Conservation (phyloP, 495 filamentous ascomycete species). For the Amphirosellinia nigrospora region DNA sequence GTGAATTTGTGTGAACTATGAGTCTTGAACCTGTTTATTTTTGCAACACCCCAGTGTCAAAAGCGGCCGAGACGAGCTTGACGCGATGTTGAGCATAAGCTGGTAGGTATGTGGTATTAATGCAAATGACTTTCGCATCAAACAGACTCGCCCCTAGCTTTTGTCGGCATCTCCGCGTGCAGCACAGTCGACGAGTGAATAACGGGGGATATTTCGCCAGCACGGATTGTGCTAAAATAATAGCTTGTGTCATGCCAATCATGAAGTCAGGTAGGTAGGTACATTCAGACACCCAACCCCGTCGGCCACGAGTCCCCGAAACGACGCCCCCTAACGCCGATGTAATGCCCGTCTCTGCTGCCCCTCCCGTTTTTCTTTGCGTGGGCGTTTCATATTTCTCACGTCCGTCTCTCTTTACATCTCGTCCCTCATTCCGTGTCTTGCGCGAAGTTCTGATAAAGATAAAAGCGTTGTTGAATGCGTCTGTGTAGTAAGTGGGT, state of each 20-base stretch:
- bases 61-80: background rate
- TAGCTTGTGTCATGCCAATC: conserved; percentile 1
- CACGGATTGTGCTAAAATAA: background rate
- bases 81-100: no score
- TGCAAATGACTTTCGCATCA: background rate
- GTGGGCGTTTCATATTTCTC: background rate
- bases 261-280: background rate
- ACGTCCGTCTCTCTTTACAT: background rate
- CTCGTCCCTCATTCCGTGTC: background rate
- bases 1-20: background rate
- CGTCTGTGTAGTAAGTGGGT: conserved; percentile 3
- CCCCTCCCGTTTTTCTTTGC: background rate
- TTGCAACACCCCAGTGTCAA: background rate
- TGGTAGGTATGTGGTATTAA: background rate
- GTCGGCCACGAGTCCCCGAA: conserved; percentile 13
- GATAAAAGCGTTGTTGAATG: conserved; percentile 2
- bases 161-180: background rate
- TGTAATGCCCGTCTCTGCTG: conserved; percentile 33
- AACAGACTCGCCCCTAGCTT: background rate
- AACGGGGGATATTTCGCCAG: background rate
- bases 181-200: background rate
- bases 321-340: conserved; percentile 41
- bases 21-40: background rate
- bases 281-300: background rate
- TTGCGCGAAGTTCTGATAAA: background rate